Percentiles rank a stretch among this genome's conserved stretches.
These are phyloP conservation scores for Trichoderma sp. DNA, from an alignment of 2,329 filamentous ascomycete genomes.

Conservation along the genomic window DNA sequence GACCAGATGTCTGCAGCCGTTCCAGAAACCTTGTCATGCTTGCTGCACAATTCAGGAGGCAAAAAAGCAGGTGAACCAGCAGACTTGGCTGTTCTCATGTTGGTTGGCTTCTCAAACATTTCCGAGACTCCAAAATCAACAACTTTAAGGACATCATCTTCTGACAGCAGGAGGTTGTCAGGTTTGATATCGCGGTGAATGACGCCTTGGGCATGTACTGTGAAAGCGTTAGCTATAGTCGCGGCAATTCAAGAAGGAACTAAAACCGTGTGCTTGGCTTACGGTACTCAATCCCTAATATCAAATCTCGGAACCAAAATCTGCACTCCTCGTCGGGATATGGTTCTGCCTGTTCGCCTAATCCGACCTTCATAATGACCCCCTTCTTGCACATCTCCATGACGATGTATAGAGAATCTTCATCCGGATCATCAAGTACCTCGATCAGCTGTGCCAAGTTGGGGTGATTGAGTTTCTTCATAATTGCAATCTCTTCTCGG, in stretches of 20 bases:
- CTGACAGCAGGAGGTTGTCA: conserved; percentile 87
- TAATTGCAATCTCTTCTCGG: conserved; percentile 94
- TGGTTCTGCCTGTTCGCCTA: conserved; percentile 78
- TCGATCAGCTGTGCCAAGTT: conserved; percentile 94
- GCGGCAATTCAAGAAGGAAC: too few relatives aligned
- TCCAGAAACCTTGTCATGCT: conserved; percentile 83
- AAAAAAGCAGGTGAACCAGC: conserved; percentile 94
- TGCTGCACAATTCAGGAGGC: conserved; percentile 85
- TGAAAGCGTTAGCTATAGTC: conserved; percentile 4
- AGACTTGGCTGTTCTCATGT: conserved; percentile 90
- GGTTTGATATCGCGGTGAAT: conserved; percentile 98
- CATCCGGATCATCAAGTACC: conserved; percentile 90
- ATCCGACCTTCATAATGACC: conserved; percentile 90
- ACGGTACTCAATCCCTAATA: conserved; percentile 92
- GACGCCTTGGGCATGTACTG: conserved; percentile 89
- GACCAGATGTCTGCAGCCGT: conserved; percentile 96
- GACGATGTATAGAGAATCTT: conserved; percentile 97
- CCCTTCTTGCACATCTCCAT: conserved; percentile 99
- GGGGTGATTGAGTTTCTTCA: conserved; percentile 96
- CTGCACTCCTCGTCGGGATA: conserved; percentile 81
- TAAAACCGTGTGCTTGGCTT: conserved; percentile 31
- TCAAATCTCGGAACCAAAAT: conserved; percentile 91
- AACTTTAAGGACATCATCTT: conserved; percentile 91
- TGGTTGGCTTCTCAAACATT: conserved; percentile 83
- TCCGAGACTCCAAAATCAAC: conserved; percentile 99